A percentile compares a stretch with the other conserved stretches of the same genome.
phyloP scores from a whole-genome alignment of 192 early-diverging fungal genomes.

The Lobosporangium transversale region DNA sequence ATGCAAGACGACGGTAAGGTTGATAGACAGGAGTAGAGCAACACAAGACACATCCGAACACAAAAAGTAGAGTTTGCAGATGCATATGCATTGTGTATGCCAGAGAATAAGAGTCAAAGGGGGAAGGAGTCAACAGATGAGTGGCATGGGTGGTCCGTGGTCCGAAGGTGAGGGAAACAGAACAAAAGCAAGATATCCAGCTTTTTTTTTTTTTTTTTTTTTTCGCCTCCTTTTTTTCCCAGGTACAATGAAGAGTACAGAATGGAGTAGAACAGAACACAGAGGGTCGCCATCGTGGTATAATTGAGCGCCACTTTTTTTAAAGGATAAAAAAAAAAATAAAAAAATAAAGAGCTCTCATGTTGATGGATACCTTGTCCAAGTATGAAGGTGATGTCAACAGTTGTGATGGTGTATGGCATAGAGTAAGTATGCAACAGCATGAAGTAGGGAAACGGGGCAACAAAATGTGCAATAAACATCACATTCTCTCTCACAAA shows the following conservation, averaged over 20 bases:
- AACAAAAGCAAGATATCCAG: no score
- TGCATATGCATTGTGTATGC: no score
- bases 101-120: no score
- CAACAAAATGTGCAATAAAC: no score
- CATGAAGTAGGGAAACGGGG: no score
- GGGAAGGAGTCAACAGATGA: no score
- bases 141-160: slow-evolving; percentile 7
- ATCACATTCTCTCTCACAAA: no score
- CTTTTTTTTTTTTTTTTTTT: slow-evolving; percentile 3
- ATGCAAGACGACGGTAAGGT: slow-evolving; percentile 11
- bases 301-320: neutral
- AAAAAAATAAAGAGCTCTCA: neutral
- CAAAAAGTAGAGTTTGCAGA: no score
- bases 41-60: neutral
- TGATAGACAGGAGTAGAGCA: slow-evolving; percentile 10
- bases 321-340: neutral
- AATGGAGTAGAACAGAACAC: neutral
- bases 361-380: neutral
- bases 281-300: neutral
- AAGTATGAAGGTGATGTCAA: neutral
- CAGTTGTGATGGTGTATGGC: neutral
- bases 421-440: neutral
- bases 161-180: neutral
- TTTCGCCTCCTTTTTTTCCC: slow-evolving; percentile 1
- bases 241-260: neutral